Percentiles rank a stretch among this genome's conserved stretches.
Evolutionary conservation across 73 alveolate genomes (phyloP).

Genomic region (Paramecium primaurelia): DNA sequence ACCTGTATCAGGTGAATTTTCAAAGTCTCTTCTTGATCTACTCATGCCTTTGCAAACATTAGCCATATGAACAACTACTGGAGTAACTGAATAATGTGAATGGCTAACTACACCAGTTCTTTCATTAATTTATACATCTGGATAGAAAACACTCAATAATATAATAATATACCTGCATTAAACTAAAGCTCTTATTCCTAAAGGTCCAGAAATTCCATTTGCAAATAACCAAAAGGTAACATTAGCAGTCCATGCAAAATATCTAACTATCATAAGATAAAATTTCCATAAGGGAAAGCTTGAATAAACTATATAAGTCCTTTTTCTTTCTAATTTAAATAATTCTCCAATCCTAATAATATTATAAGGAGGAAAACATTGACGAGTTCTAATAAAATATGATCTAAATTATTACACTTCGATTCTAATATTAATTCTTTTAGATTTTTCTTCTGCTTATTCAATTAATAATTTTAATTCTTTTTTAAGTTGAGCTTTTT

Average conservation of each 20-base stretch:
- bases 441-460: neutral
- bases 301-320: neutral
- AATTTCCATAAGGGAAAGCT: neutral
- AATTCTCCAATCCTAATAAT: neutral
- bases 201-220: constrained; percentile 12
- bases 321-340: neutral
- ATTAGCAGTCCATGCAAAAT: neutral
- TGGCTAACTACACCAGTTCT: constrained; percentile 10
- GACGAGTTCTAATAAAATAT: neutral
- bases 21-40: constrained; percentile 66
- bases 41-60: constrained; percentile 54
- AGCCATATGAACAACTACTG: neutral
- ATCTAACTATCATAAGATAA: neutral
- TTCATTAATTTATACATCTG: neutral
- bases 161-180: neutral
- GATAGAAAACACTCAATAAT: neutral
- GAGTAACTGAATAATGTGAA: neutral
- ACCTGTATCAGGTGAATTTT: constrained; percentile 73
- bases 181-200: constrained; percentile 16
- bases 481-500: neutral
- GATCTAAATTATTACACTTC: neutral
- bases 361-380: constrained; percentile 16
- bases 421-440: neutral
- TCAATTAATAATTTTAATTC: neutral
- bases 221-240: neutral